phyloP scores from a whole-genome alignment of 768 basidiomycete genomes.

The Hericium coralloides region DNA sequence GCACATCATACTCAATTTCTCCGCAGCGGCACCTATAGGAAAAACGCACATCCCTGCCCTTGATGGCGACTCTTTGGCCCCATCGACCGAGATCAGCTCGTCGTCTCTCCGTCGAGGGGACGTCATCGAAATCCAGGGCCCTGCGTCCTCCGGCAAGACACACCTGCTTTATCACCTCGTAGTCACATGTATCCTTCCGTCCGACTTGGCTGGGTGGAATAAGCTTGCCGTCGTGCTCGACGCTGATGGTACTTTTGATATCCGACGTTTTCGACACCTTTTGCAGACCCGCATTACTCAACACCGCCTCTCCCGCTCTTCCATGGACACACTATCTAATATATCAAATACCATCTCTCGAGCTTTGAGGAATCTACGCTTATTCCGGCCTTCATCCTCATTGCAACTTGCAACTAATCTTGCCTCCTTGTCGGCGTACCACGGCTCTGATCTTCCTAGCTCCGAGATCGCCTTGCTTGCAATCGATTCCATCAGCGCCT shows the following conservation, averaged over 20 bases:
- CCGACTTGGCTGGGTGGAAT: conserved; percentile 42
- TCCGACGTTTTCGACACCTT: conserved; percentile 43
- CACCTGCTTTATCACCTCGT: conserved; percentile 65
- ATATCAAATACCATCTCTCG: conserved; percentile 20
- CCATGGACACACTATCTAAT: not conserved
- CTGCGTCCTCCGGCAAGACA: conserved; percentile 67
- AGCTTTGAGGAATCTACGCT: conserved; percentile 47
- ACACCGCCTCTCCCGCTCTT: conserved; percentile 13
- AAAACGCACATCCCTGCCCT: conserved; percentile 19
- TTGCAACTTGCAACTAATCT: conserved; percentile 63
- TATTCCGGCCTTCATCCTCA: conserved; percentile 64
- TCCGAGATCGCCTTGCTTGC: conserved; percentile 56
- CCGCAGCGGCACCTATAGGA: not conserved
- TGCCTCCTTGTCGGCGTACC: conserved; percentile 45
- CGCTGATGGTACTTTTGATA: conserved; percentile 56
- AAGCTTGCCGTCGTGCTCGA: conserved; percentile 65
- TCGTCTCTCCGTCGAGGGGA: conserved; percentile 43
- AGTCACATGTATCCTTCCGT: conserved; percentile 48
- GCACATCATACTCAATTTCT: not conserved
- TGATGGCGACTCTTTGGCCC: conserved; percentile 22
- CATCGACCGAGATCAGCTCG: conserved; percentile 10
- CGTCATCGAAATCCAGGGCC: conserved; percentile 70
- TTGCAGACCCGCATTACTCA: conserved; percentile 37
- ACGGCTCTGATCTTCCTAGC: conserved; percentile 36
- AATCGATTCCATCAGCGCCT: conserved; percentile 69